These are phyloP conservation scores for Tetrapisispora nanseiensis DNA, from an alignment of 805 yeast species.

Conservation along the genomic window DNA sequence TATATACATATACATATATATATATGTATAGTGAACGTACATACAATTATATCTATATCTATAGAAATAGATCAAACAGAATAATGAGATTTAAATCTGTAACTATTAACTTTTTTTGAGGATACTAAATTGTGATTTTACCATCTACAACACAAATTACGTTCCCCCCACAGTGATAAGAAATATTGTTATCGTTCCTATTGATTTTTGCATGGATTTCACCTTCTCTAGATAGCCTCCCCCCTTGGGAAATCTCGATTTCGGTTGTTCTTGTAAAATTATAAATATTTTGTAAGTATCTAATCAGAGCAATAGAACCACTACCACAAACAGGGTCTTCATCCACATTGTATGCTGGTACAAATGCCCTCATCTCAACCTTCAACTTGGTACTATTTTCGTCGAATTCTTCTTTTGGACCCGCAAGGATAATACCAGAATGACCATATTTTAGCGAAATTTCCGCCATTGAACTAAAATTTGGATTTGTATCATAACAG, in stretches of 20 bases:
- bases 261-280: slow-evolving; percentile 12
- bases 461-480: slow-evolving; percentile 19
- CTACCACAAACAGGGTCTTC: slow-evolving; percentile 52
- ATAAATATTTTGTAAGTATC: slow-evolving; percentile 20
- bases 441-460: slow-evolving; percentile 15
- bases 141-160: slow-evolving; percentile 34
- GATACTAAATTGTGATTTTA: slow-evolving; percentile 10
- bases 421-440: slow-evolving; percentile 34
- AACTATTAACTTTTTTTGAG: too few relatives aligned
- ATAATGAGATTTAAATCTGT: not conserved
- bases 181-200: slow-evolving; percentile 3
- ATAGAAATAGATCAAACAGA: not conserved
- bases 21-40: too few relatives aligned
- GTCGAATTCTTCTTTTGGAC: slow-evolving; percentile 14
- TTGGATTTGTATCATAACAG: slow-evolving; percentile 30
- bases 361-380: slow-evolving; percentile 38
- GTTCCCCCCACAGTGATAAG: slow-evolving; percentile 33
- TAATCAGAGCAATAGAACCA: slow-evolving; percentile 33
- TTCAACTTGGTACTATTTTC: slow-evolving; percentile 9
- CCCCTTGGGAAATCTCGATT: slow-evolving; percentile 32
- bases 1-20: too few relatives aligned
- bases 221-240: slow-evolving; percentile 34
- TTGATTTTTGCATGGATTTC: slow-evolving; percentile 21
- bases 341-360: slow-evolving; percentile 28
- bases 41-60: too few relatives aligned